These are phyloP conservation scores for Typha latifolia DNA, from an alignment of 176 grass and related monocot species.

Conservation along the genomic window DNA sequence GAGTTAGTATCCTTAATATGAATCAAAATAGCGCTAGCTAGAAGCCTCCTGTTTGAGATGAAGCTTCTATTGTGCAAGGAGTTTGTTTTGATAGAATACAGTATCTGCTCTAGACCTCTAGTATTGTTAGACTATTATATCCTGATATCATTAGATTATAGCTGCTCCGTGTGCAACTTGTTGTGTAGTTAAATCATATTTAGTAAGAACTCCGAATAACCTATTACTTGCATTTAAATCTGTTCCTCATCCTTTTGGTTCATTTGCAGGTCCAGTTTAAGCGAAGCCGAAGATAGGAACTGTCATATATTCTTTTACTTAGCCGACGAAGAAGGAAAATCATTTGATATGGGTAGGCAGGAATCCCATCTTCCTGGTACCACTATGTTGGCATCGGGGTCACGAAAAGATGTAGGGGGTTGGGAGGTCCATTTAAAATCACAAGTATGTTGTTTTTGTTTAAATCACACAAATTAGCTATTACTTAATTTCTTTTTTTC, in stretches of 20 bases:
- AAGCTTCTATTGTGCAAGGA: no score
- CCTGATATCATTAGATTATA: no score
- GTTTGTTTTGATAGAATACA: no score
- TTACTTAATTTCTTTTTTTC: not conserved
- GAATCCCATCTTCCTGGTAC: slow-evolving; percentile 42
- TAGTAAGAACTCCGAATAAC: no score
- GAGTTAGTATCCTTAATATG: no score
- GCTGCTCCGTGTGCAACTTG: no score
- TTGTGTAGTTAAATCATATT: no score
- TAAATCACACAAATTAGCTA: not conserved
- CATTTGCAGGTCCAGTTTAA: slow-evolving; percentile 43
- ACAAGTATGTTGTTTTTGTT: slow-evolving; percentile 34
- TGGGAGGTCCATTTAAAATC: slow-evolving; percentile 83
- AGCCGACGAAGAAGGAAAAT: slow-evolving; percentile 71
- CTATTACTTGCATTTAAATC: no score
- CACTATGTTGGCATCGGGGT: slow-evolving; percentile 80
- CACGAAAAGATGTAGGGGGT: slow-evolving; percentile 47
- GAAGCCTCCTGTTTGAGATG: no score
- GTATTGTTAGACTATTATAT: no score
- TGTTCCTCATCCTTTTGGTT: not conserved
- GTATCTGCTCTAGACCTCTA: no score
- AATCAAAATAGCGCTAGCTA: no score
- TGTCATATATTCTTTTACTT: slow-evolving; percentile 86
- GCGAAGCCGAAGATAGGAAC: slow-evolving; percentile 46
- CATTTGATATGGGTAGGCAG: slow-evolving; percentile 40